phyloP scores from a whole-genome alignment of 345 rosid species.

The Euphorbia tirucalli region DNA sequence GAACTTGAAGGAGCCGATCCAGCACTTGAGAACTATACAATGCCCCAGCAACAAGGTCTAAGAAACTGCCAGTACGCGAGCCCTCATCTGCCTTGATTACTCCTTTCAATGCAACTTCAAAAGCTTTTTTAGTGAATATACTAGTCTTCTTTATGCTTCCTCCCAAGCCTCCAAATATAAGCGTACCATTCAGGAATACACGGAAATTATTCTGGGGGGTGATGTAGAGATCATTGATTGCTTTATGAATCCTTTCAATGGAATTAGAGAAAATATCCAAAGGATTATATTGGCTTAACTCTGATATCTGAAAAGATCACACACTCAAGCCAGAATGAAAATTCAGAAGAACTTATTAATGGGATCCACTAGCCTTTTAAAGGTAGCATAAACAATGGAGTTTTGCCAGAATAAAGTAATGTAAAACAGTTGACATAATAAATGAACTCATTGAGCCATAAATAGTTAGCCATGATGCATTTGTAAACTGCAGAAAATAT shows the following conservation, averaged over 20 bases:
- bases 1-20: slow-evolving; percentile 71
- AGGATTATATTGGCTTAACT: slow-evolving; percentile 75
- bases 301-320: slow-evolving; percentile 46
- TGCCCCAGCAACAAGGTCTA: slow-evolving; percentile 68
- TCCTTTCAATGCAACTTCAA: slow-evolving; percentile 58
- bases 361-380: not conserved
- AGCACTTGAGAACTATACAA: slow-evolving; percentile 54
- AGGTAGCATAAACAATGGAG: not conserved
- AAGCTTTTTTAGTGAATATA: slow-evolving; percentile 35
- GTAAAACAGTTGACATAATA: not conserved
- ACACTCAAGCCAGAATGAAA: not conserved
- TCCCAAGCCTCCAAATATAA: slow-evolving; percentile 71
- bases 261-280: slow-evolving; percentile 92
- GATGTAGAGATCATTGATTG: slow-evolving; percentile 49
- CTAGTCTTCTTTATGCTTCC: slow-evolving; percentile 50
- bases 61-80: slow-evolving; percentile 42
- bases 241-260: slow-evolving; percentile 54
- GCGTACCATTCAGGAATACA: slow-evolving; percentile 79
- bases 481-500: no score
- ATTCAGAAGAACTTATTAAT: not conserved
- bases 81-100: slow-evolving; percentile 57
- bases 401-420: not conserved
- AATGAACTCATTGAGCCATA: not conserved
- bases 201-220: slow-evolving; percentile 90
- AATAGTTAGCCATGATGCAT: not conserved